Base-by-base conservation (phyloP, 495 filamentous ascomycete species). In the Letharia lupina region DNA sequence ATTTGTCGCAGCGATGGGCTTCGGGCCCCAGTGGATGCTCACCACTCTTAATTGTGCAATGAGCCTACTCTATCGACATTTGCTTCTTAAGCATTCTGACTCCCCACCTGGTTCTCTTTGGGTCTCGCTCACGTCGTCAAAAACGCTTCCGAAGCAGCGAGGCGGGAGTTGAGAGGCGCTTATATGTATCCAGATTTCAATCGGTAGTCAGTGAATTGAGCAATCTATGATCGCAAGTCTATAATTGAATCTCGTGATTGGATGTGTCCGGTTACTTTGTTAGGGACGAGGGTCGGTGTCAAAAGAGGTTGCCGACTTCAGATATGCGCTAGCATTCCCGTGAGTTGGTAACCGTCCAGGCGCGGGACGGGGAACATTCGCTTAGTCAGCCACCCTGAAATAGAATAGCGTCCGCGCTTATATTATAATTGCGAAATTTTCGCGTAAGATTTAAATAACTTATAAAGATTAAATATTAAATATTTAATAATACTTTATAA, bases 201-300 rank as follows among this genome's bases (percentile, higher is more conserved):
- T 20, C 15, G 11, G 9, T 13, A 52, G 4, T 31, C 13, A 28
- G 11, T 1, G 12, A 11, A 15, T 52, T 52, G 23, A 13, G 1
- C 48, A 31, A 28, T 28, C 23, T 3, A 28, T 0, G 31, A 7
- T 8, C 20, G 20, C 45, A 47, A n/a, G 7, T n/a, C 3, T n/a
- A 47, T 8, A 6, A 47, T 47, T 47, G 45, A 48, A 16, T 45
- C 3, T 18, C 3, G 16, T 45, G 44, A 45, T 44, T 48, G 45
- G 12, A 42, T 42, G 40, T 42, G 40, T 42, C 40, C 40, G 6
- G 11, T 45, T 73, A 63, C 47, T 57, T 28, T 28, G 23, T 28
- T 28, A 28, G 23, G 23, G 23, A 28, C 23, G 23, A 28, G 23
- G 23, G 23, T 28, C 23, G 23, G 23, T 28, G 23, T 28, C 23